phyloP scores from a whole-genome alignment of 1,284 basidiomycete genomes.

The Fistulinella cinereoalba region DNA sequence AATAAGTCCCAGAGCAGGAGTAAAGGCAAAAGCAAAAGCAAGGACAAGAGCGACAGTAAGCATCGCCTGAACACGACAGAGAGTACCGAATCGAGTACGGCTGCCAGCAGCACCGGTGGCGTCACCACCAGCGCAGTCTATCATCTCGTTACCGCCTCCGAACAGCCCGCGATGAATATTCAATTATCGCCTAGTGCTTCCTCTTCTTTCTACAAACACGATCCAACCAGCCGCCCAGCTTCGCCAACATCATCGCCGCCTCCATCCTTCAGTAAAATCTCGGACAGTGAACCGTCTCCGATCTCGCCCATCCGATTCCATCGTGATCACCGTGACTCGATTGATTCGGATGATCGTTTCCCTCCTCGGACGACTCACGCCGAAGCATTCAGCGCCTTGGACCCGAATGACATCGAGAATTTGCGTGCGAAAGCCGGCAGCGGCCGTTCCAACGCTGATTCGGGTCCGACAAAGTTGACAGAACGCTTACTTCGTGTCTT shows the following conservation, averaged over 20 bases:
- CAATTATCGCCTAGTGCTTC: conserved; percentile 21
- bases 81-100: conserved; percentile 31
- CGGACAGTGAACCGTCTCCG: conserved; percentile 13
- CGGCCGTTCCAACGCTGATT: conserved; percentile 18
- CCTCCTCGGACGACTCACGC: conserved; percentile 63
- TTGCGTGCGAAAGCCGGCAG: conserved; percentile 34
- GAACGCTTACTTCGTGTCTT: conserved; percentile 26
- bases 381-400: conserved; percentile 70
- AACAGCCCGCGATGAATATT: conserved; percentile 10
- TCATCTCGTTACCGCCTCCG: conserved; percentile 11
- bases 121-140: conserved; percentile 6
- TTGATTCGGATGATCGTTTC: conserved; percentile 33
- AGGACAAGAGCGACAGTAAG: conserved; percentile 21
- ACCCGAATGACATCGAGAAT: conserved; percentile 56
- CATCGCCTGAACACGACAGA: conserved; percentile 14
- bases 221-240: conserved; percentile 17
- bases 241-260: conserved; percentile 20
- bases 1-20: conserved; percentile 17
- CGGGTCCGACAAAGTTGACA: conserved; percentile 21
- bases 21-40: conserved; percentile 30
- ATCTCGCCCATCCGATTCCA: conserved; percentile 7
- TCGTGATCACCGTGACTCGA: conserved; percentile 30
- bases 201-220: conserved; percentile 14
- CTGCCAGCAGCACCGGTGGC: conserved; percentile 34
- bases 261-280: conserved; percentile 7